Evolutionary conservation across 441 rosid species (phyloP).

Genomic region (Erodium trifolium): DNA sequence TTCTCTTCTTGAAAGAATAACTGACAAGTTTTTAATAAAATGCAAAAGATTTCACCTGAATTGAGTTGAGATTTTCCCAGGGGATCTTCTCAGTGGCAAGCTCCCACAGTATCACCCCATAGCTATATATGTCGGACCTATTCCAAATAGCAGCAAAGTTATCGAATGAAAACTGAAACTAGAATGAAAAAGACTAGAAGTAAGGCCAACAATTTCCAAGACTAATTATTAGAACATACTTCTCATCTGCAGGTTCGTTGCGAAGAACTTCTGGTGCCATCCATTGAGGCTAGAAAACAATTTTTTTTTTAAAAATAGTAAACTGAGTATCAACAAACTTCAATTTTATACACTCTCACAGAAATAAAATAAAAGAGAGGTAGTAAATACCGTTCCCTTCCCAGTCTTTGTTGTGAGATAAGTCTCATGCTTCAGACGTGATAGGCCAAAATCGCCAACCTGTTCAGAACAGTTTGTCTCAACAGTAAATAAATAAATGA

Average conservation of each 20-base stretch:
- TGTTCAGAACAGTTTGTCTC: constrained; percentile 9
- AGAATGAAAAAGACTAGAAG: constrained; percentile 1
- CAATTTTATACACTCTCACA: too few species aligned
- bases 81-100: constrained; percentile 88
- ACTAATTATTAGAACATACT: constrained; percentile 36
- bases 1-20: too few species aligned
- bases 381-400: constrained; percentile 67
- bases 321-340: too few species aligned
- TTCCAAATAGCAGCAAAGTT: constrained; percentile 7
- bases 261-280: constrained; percentile 98
- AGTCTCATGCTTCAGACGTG: constrained; percentile 77
- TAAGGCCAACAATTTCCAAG: constrained; percentile 9
- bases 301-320: too few species aligned
- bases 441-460: constrained; percentile 96
- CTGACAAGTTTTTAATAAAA: too few species aligned
- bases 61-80: constrained; percentile 86
- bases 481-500: too few species aligned
- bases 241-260: constrained; percentile 82
- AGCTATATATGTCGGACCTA: constrained; percentile 90
- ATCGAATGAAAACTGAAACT: background rate
- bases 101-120: constrained; percentile 88
- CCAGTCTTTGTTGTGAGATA: constrained; percentile 68
- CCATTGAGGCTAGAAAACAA: constrained; percentile 77
- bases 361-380: too few species aligned
- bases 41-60: constrained; percentile 49